These are phyloP conservation scores for Penicillium sp. DNA, from an alignment of 2,329 filamentous ascomycete genomes.

Conservation along the genomic window DNA sequence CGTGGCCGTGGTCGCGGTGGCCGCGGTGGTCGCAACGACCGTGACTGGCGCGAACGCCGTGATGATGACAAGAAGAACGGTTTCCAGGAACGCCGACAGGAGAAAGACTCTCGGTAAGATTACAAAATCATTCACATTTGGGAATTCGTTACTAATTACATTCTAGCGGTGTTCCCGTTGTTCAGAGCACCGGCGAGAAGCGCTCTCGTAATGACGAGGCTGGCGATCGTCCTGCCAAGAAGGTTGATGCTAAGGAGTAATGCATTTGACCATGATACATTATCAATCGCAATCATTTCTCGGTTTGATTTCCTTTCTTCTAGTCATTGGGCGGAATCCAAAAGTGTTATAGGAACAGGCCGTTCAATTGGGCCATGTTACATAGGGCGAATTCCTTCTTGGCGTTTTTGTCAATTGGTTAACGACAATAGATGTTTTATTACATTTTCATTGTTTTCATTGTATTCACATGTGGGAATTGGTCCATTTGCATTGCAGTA, in stretches of 20 bases:
- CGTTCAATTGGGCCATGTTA: slow-evolving; percentile 13
- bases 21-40: slow-evolving; percentile 30
- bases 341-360: slow-evolving; percentile 27
- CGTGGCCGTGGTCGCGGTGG: slow-evolving; percentile 31
- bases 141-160: slow-evolving; percentile 1
- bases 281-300: not conserved
- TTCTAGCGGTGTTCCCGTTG: slow-evolving; percentile 46
- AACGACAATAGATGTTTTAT: slow-evolving; percentile 6
- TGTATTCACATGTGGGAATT: not conserved
- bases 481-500: not conserved
- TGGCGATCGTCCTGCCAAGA: slow-evolving; percentile 47
- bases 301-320: slow-evolving; percentile 15
- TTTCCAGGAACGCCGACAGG: slow-evolving; percentile 32
- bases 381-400: slow-evolving; percentile 17
- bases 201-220: slow-evolving; percentile 46
- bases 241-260: slow-evolving; percentile 49
- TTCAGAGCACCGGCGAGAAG: slow-evolving; percentile 46
- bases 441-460: not conserved
- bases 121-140: not conserved
- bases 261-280: not conserved
- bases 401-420: slow-evolving; percentile 21
- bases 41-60: slow-evolving; percentile 48
- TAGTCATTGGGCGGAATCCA: slow-evolving; percentile 18
- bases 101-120: slow-evolving; percentile 45
- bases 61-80: slow-evolving; percentile 47